Base-by-base conservation (phyloP, 83 land plant species). In the Picea abies region DNA sequence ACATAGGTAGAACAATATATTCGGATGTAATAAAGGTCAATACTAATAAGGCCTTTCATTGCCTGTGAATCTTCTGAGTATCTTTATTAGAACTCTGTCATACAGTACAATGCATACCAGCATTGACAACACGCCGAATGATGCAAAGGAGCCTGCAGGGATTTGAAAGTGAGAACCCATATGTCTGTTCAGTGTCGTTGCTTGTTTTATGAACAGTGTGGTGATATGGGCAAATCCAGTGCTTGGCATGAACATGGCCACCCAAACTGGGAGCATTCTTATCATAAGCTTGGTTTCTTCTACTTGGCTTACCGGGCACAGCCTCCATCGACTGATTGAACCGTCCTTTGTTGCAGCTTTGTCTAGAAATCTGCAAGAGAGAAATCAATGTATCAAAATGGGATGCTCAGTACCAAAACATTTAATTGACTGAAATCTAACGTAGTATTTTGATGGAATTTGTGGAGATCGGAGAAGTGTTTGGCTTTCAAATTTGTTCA, bases 281-380 rank as follows among this genome's bases (percentile, higher is more conserved):
- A 92, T 17, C 73, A 94, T 69, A 29, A 84, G 83, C 79, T 94
- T 94, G 67, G 86, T 73, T 82, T 94, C 90, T 79, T 94, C 94
- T 8, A 94, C 91, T 86, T 92, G 93, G 41, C 91, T 89, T n/a
- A 94, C 91, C 22, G 96, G 75, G 83, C 93, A 90, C 22, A 88
- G 86, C 76, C 78, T 80, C 94, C 91, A 92, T 44, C 82, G 84
- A 49, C 80, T 77, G 20, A 58, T 29, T 65, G 83, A n/a, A 4
- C 49, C 87, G 52, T 39, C 73, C 69, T 47, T 75, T 9, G 87
- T 83, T 7, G 96, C 92, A 12, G 96, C 96, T 84, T 88, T 91
- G 90, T 91, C 91, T 61, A 94, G 83, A 80, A 90, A 87, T 17
- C 96, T 94, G 80, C 29, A 29, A 29, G 29, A 29, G 29, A 29